Evolutionary conservation across 768 basidiomycete genomes (phyloP), one percentile per base, ranked within the genome.

Genomic region (Panaeolus papilionaceus): DNA sequence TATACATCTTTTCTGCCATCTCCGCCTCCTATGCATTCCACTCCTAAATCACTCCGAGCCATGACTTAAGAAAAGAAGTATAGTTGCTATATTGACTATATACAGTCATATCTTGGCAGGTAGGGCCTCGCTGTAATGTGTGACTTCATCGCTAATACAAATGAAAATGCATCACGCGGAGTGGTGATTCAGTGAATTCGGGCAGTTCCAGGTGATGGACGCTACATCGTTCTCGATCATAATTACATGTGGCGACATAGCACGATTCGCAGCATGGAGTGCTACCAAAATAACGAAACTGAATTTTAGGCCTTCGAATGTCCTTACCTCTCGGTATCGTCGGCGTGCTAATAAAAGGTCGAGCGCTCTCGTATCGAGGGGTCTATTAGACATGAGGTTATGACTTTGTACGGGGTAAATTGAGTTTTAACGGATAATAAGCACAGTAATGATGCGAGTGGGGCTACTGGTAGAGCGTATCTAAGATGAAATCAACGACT

Each of bases 201-300:
- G 26, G 16, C n/a, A 28, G 54, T 58, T 58, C 54, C 54, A 58
- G 54, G 26, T 33, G 54, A 58, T 58, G 54, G 54, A 18, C 23
- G n/a, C 33, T 58, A 58, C 54, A 14, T 58, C 54, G 26, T 58
- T 28, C 54, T 58, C 54, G 33, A 58, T 58, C 54, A 58, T 14
- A 12, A 51, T 18, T 51, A 28, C 49, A 28, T 51, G 33, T 33
- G 49, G 8, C 20, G 23, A 51, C 12, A 4, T 11, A 23, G 8
- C 20, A 49, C 16, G 20, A 23, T 49, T 6, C 47, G 4, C 47
- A 49, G 33, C 28, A 28, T 28, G 10, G 54, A 33, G 16, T 4
- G 26, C 14, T 3, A 16, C 54, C 8, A 58, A 58, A 58, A 58
- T 58, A 58, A 28, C 10, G 12, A 33, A 7, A 10, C 20, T 28